These are phyloP conservation scores for Casuarina cunninghamiana DNA, from an alignment of 306 rosid species.

Conservation along the genomic window DNA sequence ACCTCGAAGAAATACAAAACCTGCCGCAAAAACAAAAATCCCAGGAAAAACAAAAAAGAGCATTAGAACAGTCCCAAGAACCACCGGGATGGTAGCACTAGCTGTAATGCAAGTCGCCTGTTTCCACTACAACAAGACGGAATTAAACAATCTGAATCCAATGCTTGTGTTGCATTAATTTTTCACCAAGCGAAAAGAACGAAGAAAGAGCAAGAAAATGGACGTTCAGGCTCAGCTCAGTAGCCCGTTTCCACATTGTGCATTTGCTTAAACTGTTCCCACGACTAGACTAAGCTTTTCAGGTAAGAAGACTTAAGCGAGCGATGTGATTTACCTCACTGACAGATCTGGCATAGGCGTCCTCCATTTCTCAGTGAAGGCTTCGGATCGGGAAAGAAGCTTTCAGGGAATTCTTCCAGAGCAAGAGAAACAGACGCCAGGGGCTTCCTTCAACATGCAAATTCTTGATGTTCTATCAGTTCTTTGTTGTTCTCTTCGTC, in stretches of 20 bases:
- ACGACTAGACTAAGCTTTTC: not conserved
- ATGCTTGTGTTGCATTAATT: not conserved
- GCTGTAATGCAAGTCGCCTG: slow-evolving; percentile 1
- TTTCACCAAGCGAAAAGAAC: not conserved
- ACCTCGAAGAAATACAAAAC: slow-evolving; percentile 88
- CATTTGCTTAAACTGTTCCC: not conserved
- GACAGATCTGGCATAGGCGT: slow-evolving; percentile 90
- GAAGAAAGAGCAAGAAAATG: not conserved
- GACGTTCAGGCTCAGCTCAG: not conserved
- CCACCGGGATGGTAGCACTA: not conserved
- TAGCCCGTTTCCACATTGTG: not conserved
- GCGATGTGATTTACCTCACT: slow-evolving; percentile 55
- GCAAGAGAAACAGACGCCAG: not conserved
- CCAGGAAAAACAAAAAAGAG: not conserved
- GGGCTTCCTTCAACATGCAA: slow-evolving; percentile 8
- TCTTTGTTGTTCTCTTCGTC: not conserved
- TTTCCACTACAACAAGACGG: not conserved
- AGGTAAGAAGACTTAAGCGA: not conserved
- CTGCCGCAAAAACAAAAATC: slow-evolving; percentile 31
- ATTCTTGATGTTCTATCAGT: slow-evolving; percentile 19
- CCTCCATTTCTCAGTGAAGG: slow-evolving; percentile 59
- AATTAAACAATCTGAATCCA: not conserved
- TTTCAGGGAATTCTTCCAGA: slow-evolving; percentile 10
- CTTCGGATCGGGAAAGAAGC: slow-evolving; percentile 39
- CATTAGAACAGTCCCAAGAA: slow-evolving; percentile 3